Base-by-base conservation (phyloP, 2,329 filamentous ascomycete genomes). In the Cercospora canescens region DNA sequence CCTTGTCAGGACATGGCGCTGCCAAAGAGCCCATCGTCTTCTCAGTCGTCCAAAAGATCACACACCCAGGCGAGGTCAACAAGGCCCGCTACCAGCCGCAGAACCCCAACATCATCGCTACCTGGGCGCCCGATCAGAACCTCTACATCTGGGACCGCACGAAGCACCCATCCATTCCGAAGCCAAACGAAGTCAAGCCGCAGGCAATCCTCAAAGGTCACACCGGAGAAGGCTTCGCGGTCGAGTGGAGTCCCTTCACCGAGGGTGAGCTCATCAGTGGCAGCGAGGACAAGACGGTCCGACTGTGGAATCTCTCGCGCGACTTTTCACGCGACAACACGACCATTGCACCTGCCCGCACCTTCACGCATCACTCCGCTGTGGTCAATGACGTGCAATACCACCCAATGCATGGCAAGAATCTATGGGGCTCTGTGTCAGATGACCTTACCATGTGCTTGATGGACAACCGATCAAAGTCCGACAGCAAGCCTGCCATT, bases 371-470 rank as follows among this genome's bases (percentile, higher is more conserved):
- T 71, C 96, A 99, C 79, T 89, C 86, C 21, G 89, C 94, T 28
- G 91, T 95, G 62, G 95, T 99, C 76, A 99, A 99, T 78, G 95
- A 99, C 75, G 94, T 99, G 34, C 93, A 98, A 80, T 93, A 96
- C 76, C 94, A 98, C 74, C 94, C 94, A 8, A 87, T 93, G 50
- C 92, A 94, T 69, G 77, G 76, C 68, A 89, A 88, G 74, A 89
- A 89, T 72, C 89, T 96, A 69, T 91, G 99, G 68, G 96, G 94
- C 69, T 94, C 92, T 16, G 95, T 97, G 3, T 98, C 95, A 4
- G 95, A 99, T 77, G 95, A 99, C 77, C 86, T 95, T 72, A 97
- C 93, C 7, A 88, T 98, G 67, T 92, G 97, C 79, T 91, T 99
- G 67, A 86, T 98, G 66, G 95, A 99, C 78, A 86, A 91, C n/a